These are phyloP conservation scores for Ephemerocybe angulata DNA, from an alignment of 768 basidiomycete species.

Conservation along the genomic window DNA sequence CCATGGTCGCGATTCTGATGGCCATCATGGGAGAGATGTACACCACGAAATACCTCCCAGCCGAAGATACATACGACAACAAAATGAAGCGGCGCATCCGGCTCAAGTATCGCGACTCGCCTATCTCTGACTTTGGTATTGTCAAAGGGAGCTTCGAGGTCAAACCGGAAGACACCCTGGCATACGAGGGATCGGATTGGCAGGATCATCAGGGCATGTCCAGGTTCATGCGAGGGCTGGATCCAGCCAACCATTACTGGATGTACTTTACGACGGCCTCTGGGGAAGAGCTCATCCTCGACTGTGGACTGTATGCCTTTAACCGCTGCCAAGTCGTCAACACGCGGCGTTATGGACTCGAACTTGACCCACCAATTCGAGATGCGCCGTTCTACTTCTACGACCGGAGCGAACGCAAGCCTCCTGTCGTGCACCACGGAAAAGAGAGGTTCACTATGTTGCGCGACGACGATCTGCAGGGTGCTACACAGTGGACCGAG, in stretches of 20 bases:
- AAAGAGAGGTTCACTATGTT: too few relatives aligned
- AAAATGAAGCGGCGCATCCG: slow-evolving; percentile 11
- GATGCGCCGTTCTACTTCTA: too few relatives aligned
- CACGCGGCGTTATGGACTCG: too few relatives aligned
- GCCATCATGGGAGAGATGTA: background rate
- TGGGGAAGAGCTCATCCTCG: slow-evolving; percentile 39
- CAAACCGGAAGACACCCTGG: slow-evolving; percentile 1
- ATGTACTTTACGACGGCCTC: slow-evolving; percentile 43
- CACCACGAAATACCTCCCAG: background rate
- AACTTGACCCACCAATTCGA: too few relatives aligned
- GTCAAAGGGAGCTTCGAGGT: slow-evolving; percentile 32
- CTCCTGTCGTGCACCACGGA: too few relatives aligned
- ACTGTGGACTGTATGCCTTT: slow-evolving; percentile 20
- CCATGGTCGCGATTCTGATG: background rate
- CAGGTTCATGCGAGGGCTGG: slow-evolving; percentile 30
- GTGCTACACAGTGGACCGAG: too few relatives aligned
- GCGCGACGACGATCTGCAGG: too few relatives aligned
- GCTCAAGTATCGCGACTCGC: slow-evolving; percentile 32
- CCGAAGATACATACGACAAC: background rate
- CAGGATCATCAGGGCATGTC: slow-evolving; percentile 13
- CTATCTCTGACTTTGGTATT: slow-evolving; percentile 46
- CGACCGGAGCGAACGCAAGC: too few relatives aligned
- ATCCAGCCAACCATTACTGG: slow-evolving; percentile 47
- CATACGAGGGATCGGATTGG: slow-evolving; percentile 20
- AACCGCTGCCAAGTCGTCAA: slow-evolving; percentile 5